Evolutionary conservation across 257 asterid genomes (phyloP).

Genomic region (Fraxinus excelsior): DNA sequence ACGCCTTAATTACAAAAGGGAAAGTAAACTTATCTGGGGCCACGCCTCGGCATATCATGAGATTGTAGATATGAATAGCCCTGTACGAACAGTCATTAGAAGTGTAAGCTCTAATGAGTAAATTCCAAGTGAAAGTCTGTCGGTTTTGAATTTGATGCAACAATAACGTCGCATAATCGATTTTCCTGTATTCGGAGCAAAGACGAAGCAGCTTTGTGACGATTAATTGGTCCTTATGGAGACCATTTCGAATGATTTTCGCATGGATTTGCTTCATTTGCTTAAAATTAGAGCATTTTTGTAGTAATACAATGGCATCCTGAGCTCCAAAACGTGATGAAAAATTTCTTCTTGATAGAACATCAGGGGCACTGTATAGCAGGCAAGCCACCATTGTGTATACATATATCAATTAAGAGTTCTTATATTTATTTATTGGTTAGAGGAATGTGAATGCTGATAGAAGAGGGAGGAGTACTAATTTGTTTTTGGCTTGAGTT

Average conservation of each 20-base stretch:
- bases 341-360: constrained; percentile 30
- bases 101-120: constrained; percentile 47
- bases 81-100: constrained; percentile 35
- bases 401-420: neutral
- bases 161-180: constrained; percentile 43
- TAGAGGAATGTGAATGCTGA: too few species aligned
- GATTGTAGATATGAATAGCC: constrained; percentile 47
- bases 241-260: constrained; percentile 38
- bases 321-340: constrained; percentile 39
- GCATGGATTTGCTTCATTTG: constrained; percentile 57
- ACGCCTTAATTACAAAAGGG: constrained; percentile 63
- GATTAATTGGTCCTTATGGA: constrained; percentile 34
- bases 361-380: constrained; percentile 36
- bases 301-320: constrained; percentile 46
- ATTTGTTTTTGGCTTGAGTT: too few species aligned
- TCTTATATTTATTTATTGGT: too few species aligned
- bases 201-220: constrained; percentile 47
- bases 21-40: constrained; percentile 53
- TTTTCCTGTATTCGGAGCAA: constrained; percentile 43
- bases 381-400: constrained; percentile 41
- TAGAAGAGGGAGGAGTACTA: too few species aligned
- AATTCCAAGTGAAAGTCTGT: constrained; percentile 45
- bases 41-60: constrained; percentile 43
- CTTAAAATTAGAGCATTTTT: constrained; percentile 44
- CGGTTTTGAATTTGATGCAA: constrained; percentile 41